These are phyloP conservation scores for Priceomyces melissophilus DNA, from an alignment of 805 yeast species.

Conservation along the genomic window DNA sequence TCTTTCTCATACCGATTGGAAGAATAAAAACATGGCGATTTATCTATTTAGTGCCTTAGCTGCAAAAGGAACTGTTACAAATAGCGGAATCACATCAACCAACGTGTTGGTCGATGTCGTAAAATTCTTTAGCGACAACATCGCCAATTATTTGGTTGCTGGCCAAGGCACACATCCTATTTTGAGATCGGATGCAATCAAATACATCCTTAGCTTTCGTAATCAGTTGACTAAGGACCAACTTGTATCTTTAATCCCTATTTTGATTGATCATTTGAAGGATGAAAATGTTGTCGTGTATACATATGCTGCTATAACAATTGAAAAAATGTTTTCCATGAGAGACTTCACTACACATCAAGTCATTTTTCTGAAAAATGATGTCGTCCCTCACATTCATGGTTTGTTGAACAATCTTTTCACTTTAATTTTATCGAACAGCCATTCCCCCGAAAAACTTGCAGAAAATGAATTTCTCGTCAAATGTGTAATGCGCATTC, in stretches of 20 bases:
- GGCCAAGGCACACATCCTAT: slow-evolving; percentile 60
- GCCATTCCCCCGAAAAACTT: slow-evolving; percentile 75
- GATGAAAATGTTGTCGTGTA: slow-evolving; percentile 71
- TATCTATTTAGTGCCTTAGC: slow-evolving; percentile 87
- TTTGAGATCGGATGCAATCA: slow-evolving; percentile 86
- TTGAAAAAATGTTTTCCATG: slow-evolving; percentile 82
- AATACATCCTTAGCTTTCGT: slow-evolving; percentile 83
- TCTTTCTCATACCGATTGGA: slow-evolving; percentile 66
- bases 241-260: slow-evolving; percentile 72
- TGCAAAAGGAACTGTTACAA: slow-evolving; percentile 84
- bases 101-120: slow-evolving; percentile 84
- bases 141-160: slow-evolving; percentile 75
- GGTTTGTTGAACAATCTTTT: slow-evolving; percentile 66
- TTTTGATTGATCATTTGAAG: slow-evolving; percentile 66
- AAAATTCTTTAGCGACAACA: slow-evolving; percentile 72
- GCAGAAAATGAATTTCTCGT: slow-evolving; percentile 94
- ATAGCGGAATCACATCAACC: slow-evolving; percentile 82
- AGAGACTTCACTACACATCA: slow-evolving; percentile 52
- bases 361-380: slow-evolving; percentile 67
- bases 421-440: slow-evolving; percentile 48
- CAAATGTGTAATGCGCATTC: slow-evolving; percentile 81
- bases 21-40: slow-evolving; percentile 79
- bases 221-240: slow-evolving; percentile 90
- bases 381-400: slow-evolving; percentile 59
- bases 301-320: slow-evolving; percentile 90